Evolutionary conservation across 352 stramenopile genomes (phyloP).

Genomic region (Phytophthora multivora): DNA sequence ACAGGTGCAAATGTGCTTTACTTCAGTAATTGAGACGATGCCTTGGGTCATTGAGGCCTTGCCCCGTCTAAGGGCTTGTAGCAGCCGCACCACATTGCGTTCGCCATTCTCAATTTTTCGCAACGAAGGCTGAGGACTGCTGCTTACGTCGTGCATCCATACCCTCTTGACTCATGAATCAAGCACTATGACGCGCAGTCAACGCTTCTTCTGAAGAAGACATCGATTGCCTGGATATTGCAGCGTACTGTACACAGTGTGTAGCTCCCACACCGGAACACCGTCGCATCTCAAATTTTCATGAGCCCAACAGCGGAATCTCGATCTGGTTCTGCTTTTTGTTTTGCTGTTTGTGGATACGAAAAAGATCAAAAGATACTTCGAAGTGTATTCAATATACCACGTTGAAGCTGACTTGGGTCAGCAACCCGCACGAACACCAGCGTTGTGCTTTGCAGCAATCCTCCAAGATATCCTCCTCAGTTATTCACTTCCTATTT

Average conservation of each 20-base stretch:
- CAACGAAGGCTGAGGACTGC: neutral
- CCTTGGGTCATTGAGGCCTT: neutral
- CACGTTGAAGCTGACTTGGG: constrained; percentile 5
- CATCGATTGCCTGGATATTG: neutral
- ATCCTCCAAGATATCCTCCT: neutral
- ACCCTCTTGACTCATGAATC: constrained; percentile 6
- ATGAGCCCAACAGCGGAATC: constrained; percentile 16
- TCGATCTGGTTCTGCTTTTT: constrained; percentile 9
- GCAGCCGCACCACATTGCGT: constrained; percentile 15
- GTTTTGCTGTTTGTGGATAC: constrained; percentile 18
- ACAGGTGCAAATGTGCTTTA: too few relatives aligned
- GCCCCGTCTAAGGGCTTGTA: constrained; percentile 3
- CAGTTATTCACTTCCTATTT: constrained; percentile 20
- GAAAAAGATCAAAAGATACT: constrained; percentile 3
- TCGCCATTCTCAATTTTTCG: constrained; percentile 23
- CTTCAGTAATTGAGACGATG: too few relatives aligned
- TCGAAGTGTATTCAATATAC: neutral
- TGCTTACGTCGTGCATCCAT: neutral
- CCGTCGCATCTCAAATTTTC: constrained; percentile 4
- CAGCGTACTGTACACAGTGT: too few relatives aligned
- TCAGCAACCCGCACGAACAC: neutral
- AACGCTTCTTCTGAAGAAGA: neutral
- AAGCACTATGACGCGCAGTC: neutral
- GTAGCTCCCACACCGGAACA: constrained; percentile 6
- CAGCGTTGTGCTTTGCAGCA: neutral